phyloP scores from a whole-genome alignment of 23 red algal species.

The Gracilaria domingensis region DNA sequence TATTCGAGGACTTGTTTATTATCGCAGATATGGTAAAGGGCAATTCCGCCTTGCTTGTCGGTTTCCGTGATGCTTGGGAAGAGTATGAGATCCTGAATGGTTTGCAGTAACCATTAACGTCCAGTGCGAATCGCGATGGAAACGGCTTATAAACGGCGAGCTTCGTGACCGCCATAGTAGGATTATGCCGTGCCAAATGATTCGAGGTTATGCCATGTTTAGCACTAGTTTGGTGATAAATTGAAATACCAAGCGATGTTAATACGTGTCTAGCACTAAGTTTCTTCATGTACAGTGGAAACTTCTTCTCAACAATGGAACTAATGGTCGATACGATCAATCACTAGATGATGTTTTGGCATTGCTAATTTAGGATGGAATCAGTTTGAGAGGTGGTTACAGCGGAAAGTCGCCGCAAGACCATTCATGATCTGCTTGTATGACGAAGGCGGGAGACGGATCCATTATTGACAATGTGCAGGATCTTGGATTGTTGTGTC shows the following conservation, averaged over 20 bases:
- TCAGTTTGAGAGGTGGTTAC: slow-evolving; percentile 31
- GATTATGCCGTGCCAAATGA: slow-evolving; percentile 46
- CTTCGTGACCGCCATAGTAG: slow-evolving; percentile 48
- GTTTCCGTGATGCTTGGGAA: slow-evolving; percentile 64
- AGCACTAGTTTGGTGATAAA: slow-evolving; percentile 44
- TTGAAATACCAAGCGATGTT: slow-evolving; percentile 38
- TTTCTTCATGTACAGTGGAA: slow-evolving; percentile 62
- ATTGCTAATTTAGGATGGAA: slow-evolving; percentile 50
- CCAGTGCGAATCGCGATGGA: slow-evolving; percentile 35
- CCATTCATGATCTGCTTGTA: slow-evolving; percentile 50
- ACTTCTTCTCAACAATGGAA: slow-evolving; percentile 61
- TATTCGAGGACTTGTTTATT: slow-evolving; percentile 58
- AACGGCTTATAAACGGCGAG: slow-evolving; percentile 20
- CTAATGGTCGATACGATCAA: slow-evolving; percentile 8
- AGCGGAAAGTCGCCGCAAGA: slow-evolving; percentile 36
- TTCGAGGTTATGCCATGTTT: slow-evolving; percentile 42
- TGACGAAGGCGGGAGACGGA: slow-evolving; percentile 46
- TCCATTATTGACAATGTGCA: slow-evolving; percentile 49
- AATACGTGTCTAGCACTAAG: slow-evolving; percentile 38
- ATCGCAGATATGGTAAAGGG: slow-evolving; percentile 33
- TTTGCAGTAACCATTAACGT: slow-evolving; percentile 49
- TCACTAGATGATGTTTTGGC: slow-evolving; percentile 52
- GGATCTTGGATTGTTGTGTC: slow-evolving; percentile 57
- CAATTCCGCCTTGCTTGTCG: slow-evolving; percentile 44
- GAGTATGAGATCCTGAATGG: slow-evolving; percentile 66